Base-by-base conservation (phyloP, 2,329 filamentous ascomycete species). In the Penicillium sp. region DNA sequence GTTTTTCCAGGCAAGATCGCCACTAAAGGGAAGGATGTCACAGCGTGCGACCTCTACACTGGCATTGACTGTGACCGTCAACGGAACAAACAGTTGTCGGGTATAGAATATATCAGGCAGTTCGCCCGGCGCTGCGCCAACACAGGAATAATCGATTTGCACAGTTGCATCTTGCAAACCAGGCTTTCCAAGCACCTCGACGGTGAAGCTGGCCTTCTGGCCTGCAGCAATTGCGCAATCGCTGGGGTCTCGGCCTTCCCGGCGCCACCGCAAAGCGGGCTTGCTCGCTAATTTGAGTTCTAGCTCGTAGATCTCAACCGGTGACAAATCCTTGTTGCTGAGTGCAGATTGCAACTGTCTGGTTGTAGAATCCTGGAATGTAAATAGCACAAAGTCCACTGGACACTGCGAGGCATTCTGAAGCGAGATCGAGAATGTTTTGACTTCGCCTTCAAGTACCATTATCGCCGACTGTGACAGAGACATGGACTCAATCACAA, bases 11-110 rank as follows among this genome's bases (percentile, higher is more conserved):
- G 86, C 85, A 44, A 93, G 81, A 41, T 80, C 76, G 10, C 82
- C 80, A 40, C 82, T 82, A 10, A 95, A 78, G 0, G 89, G 84
- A 29, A 93, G 70, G 14, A 95, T 78, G 62, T 96, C 91, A 56
- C 91, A 83, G 31, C 89, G 80, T 29, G 84, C 79, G 9, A 96
- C 76, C 63, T 96, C 89, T 22, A 96, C 78, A 62, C 89, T 93
- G 3, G 90, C 88, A 64, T 96, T 96, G 40, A 97, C 92, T 4
- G 92, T 96, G 13, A 96, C 81, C 0, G 86, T 88, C 49, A 97
- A 75, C 12, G 89, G 87, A 25, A 95, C 76, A 14, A 85, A 84
- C 13, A 95, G 79, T 64, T 93, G 88, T 33, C 91, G 81, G 0
- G 91, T 95, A 64, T 90, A 89, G 63, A 95, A 95, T 29, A 82